phyloP scores from a whole-genome alignment of 345 rosid species.

The Arabis hirsuta region DNA sequence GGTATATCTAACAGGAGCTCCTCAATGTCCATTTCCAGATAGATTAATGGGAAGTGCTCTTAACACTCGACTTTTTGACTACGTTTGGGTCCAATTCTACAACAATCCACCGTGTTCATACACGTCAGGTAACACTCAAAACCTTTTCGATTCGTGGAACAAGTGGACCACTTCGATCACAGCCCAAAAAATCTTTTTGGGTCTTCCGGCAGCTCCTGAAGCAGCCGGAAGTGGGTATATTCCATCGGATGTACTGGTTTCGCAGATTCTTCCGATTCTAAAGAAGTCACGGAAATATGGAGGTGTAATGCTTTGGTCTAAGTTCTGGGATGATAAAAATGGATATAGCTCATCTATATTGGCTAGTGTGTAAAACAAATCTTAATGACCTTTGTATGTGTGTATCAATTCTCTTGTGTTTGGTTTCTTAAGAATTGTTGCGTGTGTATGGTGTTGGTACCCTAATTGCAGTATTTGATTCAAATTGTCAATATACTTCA shows the following conservation, averaged over 20 bases:
- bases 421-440: conserved; percentile 12
- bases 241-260: conserved; percentile 48
- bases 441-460: conserved; percentile 3
- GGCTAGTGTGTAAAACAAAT: conserved; percentile 44
- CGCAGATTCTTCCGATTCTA: conserved; percentile 52
- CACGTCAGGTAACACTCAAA: conserved; percentile 39
- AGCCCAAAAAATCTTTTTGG: conserved; percentile 50
- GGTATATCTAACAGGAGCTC: conserved; percentile 67
- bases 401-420: conserved; percentile 4
- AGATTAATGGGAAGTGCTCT: conserved; percentile 51
- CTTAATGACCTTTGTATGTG: conserved; percentile 13
- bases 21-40: conserved; percentile 73
- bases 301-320: conserved; percentile 71
- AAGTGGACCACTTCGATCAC: conserved; percentile 54
- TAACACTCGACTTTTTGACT: conserved; percentile 55
- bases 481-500: not conserved
- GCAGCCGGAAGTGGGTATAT: conserved; percentile 65
- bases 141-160: conserved; percentile 56
- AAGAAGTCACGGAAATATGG: conserved; percentile 57
- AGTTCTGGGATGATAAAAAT: conserved; percentile 55
- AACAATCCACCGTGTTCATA: conserved; percentile 66
- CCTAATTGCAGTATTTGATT: not conserved
- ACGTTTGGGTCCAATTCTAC: conserved; percentile 68
- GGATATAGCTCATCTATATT: conserved; percentile 57
- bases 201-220: conserved; percentile 60